Conservation (phyloP, 192 early-diverging fungal species). For the Phlyctochytrium bullatum region DNA sequence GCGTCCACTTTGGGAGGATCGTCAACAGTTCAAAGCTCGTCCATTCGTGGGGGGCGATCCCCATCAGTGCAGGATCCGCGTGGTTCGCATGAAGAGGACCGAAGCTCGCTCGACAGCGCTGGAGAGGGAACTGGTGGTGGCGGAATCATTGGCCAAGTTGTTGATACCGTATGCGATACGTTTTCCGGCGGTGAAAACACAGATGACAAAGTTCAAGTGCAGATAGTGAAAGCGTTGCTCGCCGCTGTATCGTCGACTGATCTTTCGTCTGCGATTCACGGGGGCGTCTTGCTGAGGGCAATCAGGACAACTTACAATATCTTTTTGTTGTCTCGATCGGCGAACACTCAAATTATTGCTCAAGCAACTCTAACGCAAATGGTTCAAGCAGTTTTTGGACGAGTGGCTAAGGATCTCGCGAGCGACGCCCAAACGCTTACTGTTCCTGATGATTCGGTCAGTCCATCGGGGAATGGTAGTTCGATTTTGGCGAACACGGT, state of each 20-base stretch:
- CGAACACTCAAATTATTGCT: conserved; percentile 78
- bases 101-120: conserved; percentile 22
- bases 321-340: conserved; percentile 72
- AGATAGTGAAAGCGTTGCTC: conserved; percentile 87
- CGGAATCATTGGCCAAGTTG: conserved; percentile 62
- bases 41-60: background rate
- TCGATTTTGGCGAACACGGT: background rate
- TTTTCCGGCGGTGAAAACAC: conserved; percentile 72
- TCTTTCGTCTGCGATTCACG: conserved; percentile 60
- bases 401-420: conserved; percentile 48
- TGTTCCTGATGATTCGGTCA: too few species aligned
- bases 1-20: background rate
- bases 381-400: conserved; percentile 76
- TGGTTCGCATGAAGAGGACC: conserved; percentile 26
- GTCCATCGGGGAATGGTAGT: background rate
- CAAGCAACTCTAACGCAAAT: conserved; percentile 89
- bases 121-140: conserved; percentile 25
- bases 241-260: conserved; percentile 73
- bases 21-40: background rate
- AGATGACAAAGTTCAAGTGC: conserved; percentile 84
- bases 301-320: conserved; percentile 86
- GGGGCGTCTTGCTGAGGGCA: conserved; percentile 71
- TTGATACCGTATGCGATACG: conserved; percentile 74
- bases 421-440: background rate
- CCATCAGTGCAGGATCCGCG: conserved; percentile 33